A percentile compares a stretch with the other conserved stretches of the same genome.
phyloP scores from a whole-genome alignment of 768 basidiomycete species.

The Calocybe indica region DNA sequence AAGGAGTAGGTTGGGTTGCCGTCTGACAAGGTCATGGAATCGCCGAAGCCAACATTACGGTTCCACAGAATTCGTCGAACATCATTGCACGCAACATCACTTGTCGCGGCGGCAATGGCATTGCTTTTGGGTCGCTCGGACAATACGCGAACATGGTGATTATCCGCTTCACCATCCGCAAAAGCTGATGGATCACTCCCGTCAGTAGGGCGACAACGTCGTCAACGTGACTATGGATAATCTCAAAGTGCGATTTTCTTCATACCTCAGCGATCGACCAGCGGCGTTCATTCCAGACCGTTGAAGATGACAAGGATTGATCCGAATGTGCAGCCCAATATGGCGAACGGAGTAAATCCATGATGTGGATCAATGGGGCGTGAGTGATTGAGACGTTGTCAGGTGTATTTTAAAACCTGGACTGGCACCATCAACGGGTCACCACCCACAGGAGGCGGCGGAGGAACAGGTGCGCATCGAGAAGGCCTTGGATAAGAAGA shows the following conservation, averaged over 20 bases:
- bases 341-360: slow-evolving; percentile 40
- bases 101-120: slow-evolving; percentile 55
- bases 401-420: slow-evolving; percentile 58
- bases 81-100: slow-evolving; percentile 40
- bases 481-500: background rate
- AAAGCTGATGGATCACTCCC: background rate
- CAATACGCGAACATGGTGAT: slow-evolving; percentile 48
- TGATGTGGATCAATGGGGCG: background rate
- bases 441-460: slow-evolving; percentile 54
- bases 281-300: slow-evolving; percentile 17
- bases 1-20: slow-evolving; percentile 36
- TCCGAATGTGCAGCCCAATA: slow-evolving; percentile 46
- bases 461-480: slow-evolving; percentile 33
- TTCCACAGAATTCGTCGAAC: slow-evolving; percentile 46
- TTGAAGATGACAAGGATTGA: slow-evolving; percentile 23
- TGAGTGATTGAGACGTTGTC: slow-evolving; percentile 1
- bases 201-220: slow-evolving; percentile 45
- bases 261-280: slow-evolving; percentile 34
- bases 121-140: slow-evolving; percentile 55
- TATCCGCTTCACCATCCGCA: background rate
- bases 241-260: too few species aligned
- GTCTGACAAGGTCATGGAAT: background rate
- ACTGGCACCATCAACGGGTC: slow-evolving; percentile 41
- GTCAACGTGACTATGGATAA: slow-evolving; percentile 30
- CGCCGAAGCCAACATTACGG: background rate